Base-by-base conservation (phyloP, 495 filamentous ascomycete genomes). In the Lasiosphaeria ovina region DNA sequence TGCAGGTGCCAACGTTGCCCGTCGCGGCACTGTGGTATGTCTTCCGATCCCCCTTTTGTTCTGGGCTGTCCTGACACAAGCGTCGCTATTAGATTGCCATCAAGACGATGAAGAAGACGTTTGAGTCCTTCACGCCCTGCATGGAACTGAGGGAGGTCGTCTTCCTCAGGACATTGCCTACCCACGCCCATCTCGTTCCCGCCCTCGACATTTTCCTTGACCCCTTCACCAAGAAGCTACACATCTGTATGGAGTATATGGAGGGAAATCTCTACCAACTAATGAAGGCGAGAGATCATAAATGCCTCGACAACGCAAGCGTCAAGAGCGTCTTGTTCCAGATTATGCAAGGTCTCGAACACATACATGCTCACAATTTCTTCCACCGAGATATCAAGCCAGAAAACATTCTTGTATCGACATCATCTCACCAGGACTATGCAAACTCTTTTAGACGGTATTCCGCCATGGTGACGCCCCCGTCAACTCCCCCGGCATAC, bases 41-140 rank as follows among this genome's bases (percentile, higher is more conserved):
- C 9, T 51, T 31, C 7, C 33, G 34, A 2, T 62, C 57, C 16
- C 4, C 33, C 1, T n/a, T 16, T 45, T n/a, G 36, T 10, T 40
- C 6, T 34, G 6, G 17, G 6, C n/a, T 60, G 38, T 60, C 17
- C 62, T 67, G 51, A 71, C 60, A 36, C 11, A 54, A 32, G n/a
- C n/a, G 33, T 12, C 16, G 3, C 53, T 33, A 42, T 10, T 58
- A 98, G 94, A 92, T 98, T 66, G 94, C 94, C 3, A 97, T 99
- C 72, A 99, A 99, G 79, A 97, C 94, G 16, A 98, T 99, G 95
- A 99, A 99, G 83, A 99, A 99, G 83, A 91, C 89, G 0, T 99
- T 98, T 65, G 93, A 98, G 42, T 93, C 90, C 4, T 90, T 98
- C 69, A 76, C 81, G 31, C 90, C 90, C 45, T 98, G 95, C 72